Evolutionary conservation across 768 basidiomycete species (phyloP), one percentile per base, ranked within the genome.

Genomic region (Calocera viscosa): DNA sequence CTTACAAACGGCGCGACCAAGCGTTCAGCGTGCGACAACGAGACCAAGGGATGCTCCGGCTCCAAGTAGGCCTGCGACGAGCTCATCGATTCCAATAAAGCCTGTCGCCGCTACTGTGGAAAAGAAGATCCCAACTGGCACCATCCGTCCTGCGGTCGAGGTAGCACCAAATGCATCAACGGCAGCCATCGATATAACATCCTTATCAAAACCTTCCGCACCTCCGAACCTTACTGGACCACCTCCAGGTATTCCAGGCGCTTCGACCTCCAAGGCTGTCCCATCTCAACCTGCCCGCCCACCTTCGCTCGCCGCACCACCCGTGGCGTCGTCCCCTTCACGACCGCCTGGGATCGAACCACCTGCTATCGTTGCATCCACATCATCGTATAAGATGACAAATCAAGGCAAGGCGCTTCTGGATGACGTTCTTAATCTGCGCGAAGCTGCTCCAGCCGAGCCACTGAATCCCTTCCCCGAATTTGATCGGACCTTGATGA

Each of bases 331-430:
- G 7, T 17, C 67, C 1, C 43, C 64, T 2, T 47, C 67, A 2
- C 32, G 49, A 16, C 53, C 65, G 24, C 43, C 40, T 10, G 28
- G 34, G 10, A 49, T 35, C 65, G 65, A 66, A 33, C 43, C 39
- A 19, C 2, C 40, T 19, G 22, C 49, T 19, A 60, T 60, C 30
- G 53, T 60, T 60, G 53, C 53, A 10, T 60, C 53, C 14, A 84
- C 14, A 12, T 40, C 66, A 2, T 82, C 84, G 3, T 94, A 94
- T 75, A 91, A 93, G 72, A 90, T 93, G 80, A 93, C 92, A 0
- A 88, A 81, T 17, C 88, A 91, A 40, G 91, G 90, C 1, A 87
- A 87, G 69, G 90, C 89, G 0, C 80, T 94, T 53, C 79, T 94
- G 53, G 90, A 93, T 67, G 92, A 94, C 70, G 83, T 94, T 40